Evolutionary conservation across 192 early-diverging fungal genomes (phyloP).

Genomic region (Phlyctochytrium bullatum): DNA sequence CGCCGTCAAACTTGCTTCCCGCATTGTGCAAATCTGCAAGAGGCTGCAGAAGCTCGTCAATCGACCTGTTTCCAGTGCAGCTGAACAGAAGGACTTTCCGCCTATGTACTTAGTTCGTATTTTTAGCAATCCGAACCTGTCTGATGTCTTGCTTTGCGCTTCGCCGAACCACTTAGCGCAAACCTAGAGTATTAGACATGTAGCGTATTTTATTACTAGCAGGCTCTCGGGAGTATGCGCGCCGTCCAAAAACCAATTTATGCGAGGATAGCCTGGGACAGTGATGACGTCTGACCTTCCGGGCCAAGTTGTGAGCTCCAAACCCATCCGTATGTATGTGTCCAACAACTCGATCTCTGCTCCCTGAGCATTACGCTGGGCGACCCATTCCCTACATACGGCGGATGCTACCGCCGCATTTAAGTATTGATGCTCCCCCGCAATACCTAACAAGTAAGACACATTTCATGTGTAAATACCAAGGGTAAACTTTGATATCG

Average conservation of each 20-base stretch:
- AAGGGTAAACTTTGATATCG: conserved; percentile 15
- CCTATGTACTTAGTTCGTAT: conserved; percentile 3
- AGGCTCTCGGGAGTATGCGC: conserved; percentile 93
- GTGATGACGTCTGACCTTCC: conserved; percentile 81
- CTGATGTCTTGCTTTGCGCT: conserved; percentile 15
- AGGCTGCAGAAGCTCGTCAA: conserved; percentile 60
- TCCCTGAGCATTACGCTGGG: conserved; percentile 18
- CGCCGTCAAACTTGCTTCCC: conserved; percentile 52
- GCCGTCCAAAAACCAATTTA: conserved; percentile 86
- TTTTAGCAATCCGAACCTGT: not conserved
- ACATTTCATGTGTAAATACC: conserved; percentile 32
- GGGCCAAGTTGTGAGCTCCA: conserved; percentile 74
- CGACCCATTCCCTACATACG: conserved; percentile 69
- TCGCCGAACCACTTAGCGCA: conserved; percentile 56
- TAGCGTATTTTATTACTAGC: conserved; percentile 36
- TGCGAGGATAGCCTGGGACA: conserved; percentile 37
- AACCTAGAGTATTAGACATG: conserved; percentile 17
- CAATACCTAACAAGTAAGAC: conserved; percentile 57
- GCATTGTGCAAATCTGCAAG: conserved; percentile 46
- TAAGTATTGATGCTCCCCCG: conserved; percentile 77
- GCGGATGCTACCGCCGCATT: conserved; percentile 82
- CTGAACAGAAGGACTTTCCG: conserved; percentile 75
- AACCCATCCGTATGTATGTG: conserved; percentile 58
- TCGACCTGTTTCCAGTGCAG: conserved; percentile 74
- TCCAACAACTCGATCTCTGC: conserved; percentile 22